phyloP scores from a whole-genome alignment of 1,284 basidiomycete species.

The Pulveroboletus sp. region DNA sequence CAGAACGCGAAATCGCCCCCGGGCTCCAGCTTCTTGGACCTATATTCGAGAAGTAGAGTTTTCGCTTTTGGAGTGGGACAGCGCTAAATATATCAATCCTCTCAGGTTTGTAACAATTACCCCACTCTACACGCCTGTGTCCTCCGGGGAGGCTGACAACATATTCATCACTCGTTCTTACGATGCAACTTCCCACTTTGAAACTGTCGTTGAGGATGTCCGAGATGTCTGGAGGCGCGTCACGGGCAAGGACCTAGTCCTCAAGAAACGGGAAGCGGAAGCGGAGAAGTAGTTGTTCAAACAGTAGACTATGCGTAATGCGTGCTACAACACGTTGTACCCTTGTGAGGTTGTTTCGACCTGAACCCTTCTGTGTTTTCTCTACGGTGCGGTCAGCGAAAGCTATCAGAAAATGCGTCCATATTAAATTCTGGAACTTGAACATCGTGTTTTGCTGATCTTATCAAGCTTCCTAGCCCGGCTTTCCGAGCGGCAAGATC shows the following conservation, averaged over 20 bases:
- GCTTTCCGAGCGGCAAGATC: constrained; percentile 63
- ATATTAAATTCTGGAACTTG: constrained; percentile 86
- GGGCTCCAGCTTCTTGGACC: constrained; percentile 91
- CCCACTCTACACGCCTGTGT: constrained; percentile 87
- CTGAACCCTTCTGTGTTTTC: constrained; percentile 2
- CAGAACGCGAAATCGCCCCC: constrained; percentile 90
- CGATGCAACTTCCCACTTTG: constrained; percentile 98
- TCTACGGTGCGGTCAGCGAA: constrained; percentile 8
- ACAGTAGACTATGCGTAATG: constrained; percentile 9
- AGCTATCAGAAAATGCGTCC: constrained; percentile 46
- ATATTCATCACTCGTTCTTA: constrained; percentile 98
- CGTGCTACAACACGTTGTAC: constrained; percentile 12
- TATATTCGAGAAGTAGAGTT: constrained; percentile 85
- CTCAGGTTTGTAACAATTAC: constrained; percentile 86
- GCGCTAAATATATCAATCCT: constrained; percentile 9
- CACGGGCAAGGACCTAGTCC: constrained; percentile 67
- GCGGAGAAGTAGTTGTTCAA: constrained; percentile 47
- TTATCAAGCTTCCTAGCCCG: constrained; percentile 79
- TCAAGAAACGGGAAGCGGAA: constrained; percentile 81
- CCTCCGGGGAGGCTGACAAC: constrained; percentile 77
- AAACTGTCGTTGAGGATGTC: constrained; percentile 95
- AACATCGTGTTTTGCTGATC: constrained; percentile 83
- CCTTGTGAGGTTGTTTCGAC: constrained; percentile 8
- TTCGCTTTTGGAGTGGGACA: not conserved
- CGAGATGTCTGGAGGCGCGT: constrained; percentile 91